Evolutionary conservation across 108 stramenopile species (phyloP), one percentile per base, ranked within the genome.

Genomic region (Licmophora abbreviata): DNA sequence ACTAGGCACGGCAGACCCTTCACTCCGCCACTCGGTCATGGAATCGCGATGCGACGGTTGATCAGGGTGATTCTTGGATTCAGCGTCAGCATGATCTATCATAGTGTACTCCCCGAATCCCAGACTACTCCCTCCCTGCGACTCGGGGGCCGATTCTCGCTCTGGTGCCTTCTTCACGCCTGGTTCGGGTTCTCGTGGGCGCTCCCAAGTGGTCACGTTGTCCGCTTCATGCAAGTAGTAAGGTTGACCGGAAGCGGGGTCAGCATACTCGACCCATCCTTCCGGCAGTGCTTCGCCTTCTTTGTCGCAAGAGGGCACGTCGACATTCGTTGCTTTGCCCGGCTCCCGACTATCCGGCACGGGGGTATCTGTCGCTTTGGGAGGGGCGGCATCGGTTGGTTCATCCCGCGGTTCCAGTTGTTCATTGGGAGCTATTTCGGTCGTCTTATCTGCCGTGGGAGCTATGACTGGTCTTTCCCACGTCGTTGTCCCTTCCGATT

Each of bases 161-260:
- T 35, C 34, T 35, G 12, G 34, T 12, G n/a, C n/a, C n/a, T n/a
- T 50, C 2, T 3, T 31, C 29, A 32, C 24, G 3, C 29, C 44
- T 6, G 14, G 1, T 2, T 7, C 44, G n/a, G 23, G 23, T 46
- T 46, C 44, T 24, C 6, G 18, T 45, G 59, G 59, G 22, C 37
- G 32, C 1, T 60, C 59, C 59, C 59, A 60, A 5, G 59, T 51
- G 1, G 59, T 51, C 3, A 25, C 49, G 28, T 42, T 37, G 24
- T 31, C 44, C 11, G 10, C 33, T 37, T 63, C 65, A 36, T 75
- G 70, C 41, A 59, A 70, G 38, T 54, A 75, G 47, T 76, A 76
- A 25, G 52, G 38, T 21, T 44, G 11, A 0, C 79, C 79, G 17
- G 63, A 52, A 26, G 30, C 37, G 29, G 64, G 66, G 54, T 76